Percentiles rank a stretch among this genome's conserved stretches.
phyloP scores from a whole-genome alignment of 495 filamentous ascomycete species.

The Poronia punctata region DNA sequence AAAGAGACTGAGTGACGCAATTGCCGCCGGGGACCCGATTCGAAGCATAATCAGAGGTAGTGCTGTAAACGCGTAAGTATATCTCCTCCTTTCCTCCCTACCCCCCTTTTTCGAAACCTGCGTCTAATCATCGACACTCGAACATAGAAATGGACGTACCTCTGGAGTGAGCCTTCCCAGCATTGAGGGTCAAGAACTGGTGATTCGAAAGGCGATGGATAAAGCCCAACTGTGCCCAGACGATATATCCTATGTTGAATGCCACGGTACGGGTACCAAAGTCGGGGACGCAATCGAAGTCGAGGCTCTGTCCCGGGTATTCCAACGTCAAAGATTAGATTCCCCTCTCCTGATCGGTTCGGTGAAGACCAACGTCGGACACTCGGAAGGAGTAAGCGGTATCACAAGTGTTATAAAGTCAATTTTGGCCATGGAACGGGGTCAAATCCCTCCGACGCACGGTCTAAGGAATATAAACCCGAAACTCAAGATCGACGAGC shows the following conservation, averaged over 20 bases:
- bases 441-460: constrained; percentile 36
- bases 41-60: constrained; percentile 52
- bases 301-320: constrained; percentile 29
- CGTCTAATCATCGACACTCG: constrained; percentile 34
- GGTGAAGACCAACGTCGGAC: constrained; percentile 39
- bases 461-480: constrained; percentile 44
- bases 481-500: neutral
- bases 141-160: constrained; percentile 20
- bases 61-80: constrained; percentile 44
- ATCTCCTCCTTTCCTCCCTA: no score
- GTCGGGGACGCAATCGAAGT: constrained; percentile 47
- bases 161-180: constrained; percentile 50
- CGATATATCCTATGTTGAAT: constrained; percentile 32
- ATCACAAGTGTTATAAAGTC: constrained; percentile 51
- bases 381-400: constrained; percentile 31
- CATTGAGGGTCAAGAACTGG: constrained; percentile 43
- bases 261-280: constrained; percentile 37
- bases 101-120: neutral
- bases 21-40: constrained; percentile 47
- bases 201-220: constrained; percentile 48
- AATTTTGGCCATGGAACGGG: constrained; percentile 44
- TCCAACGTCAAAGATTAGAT: constrained; percentile 21
- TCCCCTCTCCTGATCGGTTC: constrained; percentile 42
- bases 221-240: constrained; percentile 24
- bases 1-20: constrained; percentile 50